Percentiles rank a stretch among this genome's conserved stretches.
Evolutionary conservation across 306 rosid genomes (phyloP).

Genomic region (Vachellia collinsii): DNA sequence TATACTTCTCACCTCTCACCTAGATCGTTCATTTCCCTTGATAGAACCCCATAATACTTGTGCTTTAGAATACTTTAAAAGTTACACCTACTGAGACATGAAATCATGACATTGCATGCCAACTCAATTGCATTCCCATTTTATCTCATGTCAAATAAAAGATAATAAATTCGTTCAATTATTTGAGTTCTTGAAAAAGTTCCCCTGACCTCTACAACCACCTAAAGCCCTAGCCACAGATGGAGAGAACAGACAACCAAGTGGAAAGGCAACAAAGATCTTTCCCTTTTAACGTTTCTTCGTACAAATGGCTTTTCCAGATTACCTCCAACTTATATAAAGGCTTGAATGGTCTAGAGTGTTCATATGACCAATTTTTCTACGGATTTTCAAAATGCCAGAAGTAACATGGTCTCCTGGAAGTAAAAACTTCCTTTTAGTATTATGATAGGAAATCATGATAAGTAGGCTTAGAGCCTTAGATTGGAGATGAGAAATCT

Average conservation of each 20-base stretch:
- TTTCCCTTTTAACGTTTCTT: slow-evolving; percentile 15
- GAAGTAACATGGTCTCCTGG: slow-evolving; percentile 7
- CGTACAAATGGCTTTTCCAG: slow-evolving; percentile 8
- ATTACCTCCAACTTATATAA: not conserved
- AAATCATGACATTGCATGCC: slow-evolving; percentile 10
- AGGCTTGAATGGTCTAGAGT: not conserved
- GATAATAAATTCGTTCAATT: not conserved
- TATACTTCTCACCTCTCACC: not conserved
- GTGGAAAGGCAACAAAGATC: not conserved
- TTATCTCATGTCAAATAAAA: slow-evolving; percentile 5
- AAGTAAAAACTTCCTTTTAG: slow-evolving; percentile 5
- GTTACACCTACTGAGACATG: slow-evolving; percentile 16
- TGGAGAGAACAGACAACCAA: slow-evolving; percentile 18
- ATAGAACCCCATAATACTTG: not conserved
- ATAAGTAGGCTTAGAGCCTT: slow-evolving; percentile 7
- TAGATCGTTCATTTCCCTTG: not conserved
- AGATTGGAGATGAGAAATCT: slow-evolving; percentile 3
- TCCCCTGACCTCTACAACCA: slow-evolving; percentile 15
- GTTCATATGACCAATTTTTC: slow-evolving; percentile 20
- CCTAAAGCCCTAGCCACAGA: slow-evolving; percentile 22
- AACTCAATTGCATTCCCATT: slow-evolving; percentile 6
- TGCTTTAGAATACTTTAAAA: slow-evolving; percentile 29
- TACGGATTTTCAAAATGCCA: slow-evolving; percentile 28
- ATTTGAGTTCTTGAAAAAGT: not conserved
- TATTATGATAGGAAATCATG: not conserved